These are phyloP conservation scores for Ogataea pilisensis DNA, from an alignment of 805 yeast genomes.

Conservation along the genomic window DNA sequence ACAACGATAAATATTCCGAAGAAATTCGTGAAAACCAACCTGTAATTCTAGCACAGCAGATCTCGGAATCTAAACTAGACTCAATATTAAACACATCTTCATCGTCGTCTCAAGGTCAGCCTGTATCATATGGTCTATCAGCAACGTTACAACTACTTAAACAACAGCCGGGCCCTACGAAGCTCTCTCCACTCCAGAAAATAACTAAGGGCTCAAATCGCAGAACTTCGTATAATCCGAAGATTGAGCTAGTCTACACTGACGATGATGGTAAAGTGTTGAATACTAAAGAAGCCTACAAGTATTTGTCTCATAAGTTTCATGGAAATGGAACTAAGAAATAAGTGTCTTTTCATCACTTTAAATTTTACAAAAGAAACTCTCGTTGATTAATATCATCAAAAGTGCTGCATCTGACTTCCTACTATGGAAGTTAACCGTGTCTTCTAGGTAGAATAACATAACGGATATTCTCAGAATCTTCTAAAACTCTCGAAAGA, in stretches of 20 bases:
- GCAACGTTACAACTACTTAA: constrained; percentile 33
- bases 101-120: neutral
- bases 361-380: neutral
- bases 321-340: constrained; percentile 61
- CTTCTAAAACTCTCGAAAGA: too few relatives aligned
- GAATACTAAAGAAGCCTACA: constrained; percentile 68
- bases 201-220: neutral
- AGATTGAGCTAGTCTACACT: constrained; percentile 51
- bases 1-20: neutral
- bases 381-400: too few relatives aligned
- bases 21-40: too few relatives aligned
- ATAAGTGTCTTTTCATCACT: neutral
- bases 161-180: too few relatives aligned
- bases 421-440: too few relatives aligned
- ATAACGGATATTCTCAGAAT: too few relatives aligned
- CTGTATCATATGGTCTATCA: constrained; percentile 30
- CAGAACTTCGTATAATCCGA: constrained; percentile 38
- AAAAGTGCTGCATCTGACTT: too few relatives aligned
- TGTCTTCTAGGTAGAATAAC: too few relatives aligned
- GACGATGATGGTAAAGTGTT: constrained; percentile 63
- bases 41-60: neutral
- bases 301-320: constrained; percentile 69
- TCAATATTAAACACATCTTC: constrained; percentile 8
- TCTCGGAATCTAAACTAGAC: constrained; percentile 5
- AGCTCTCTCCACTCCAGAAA: too few relatives aligned